Conservation (phyloP, 1,139 yeast genomes). For the Lodderomyces metapsilosis region DNA sequence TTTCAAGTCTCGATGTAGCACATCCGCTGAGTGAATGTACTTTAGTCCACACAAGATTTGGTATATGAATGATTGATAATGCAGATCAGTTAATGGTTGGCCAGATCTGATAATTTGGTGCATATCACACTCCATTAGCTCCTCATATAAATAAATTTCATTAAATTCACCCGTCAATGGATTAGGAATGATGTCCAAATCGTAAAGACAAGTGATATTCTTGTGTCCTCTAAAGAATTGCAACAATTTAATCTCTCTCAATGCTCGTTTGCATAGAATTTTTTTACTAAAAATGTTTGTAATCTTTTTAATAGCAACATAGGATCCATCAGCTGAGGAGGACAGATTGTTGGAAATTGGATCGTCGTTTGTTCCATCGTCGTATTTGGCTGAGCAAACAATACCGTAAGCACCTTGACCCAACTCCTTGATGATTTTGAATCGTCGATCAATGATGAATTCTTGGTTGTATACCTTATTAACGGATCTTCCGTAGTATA, state of each 20-base stretch:
- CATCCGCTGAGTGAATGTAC: slow-evolving; percentile 89
- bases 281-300: slow-evolving; percentile 89
- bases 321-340: slow-evolving; percentile 28
- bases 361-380: slow-evolving; percentile 48
- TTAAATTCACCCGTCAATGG: slow-evolving; percentile 69
- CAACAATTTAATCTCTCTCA: slow-evolving; percentile 81
- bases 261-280: slow-evolving; percentile 83
- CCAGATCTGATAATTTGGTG: slow-evolving; percentile 94
- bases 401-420: slow-evolving; percentile 98
- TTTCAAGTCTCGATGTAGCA: slow-evolving; percentile 88
- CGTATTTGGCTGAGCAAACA: slow-evolving; percentile 91
- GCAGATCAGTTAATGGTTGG: slow-evolving; percentile 92
- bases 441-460: slow-evolving; percentile 80
- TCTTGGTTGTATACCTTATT: slow-evolving; percentile 81
- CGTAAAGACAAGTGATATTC: slow-evolving; percentile 90
- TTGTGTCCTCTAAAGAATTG: slow-evolving; percentile 92
- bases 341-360: slow-evolving; percentile 8
- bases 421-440: slow-evolving; percentile 81
- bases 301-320: slow-evolving; percentile 90
- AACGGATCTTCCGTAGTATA: slow-evolving; percentile 36
- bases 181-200: slow-evolving; percentile 86
- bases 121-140: slow-evolving; percentile 97
- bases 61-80: slow-evolving; percentile 87
- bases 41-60: slow-evolving; percentile 92
- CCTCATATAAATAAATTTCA: slow-evolving; percentile 90